phyloP scores from a whole-genome alignment of 1,139 yeast genomes.

The Taphrina flavorubra region DNA sequence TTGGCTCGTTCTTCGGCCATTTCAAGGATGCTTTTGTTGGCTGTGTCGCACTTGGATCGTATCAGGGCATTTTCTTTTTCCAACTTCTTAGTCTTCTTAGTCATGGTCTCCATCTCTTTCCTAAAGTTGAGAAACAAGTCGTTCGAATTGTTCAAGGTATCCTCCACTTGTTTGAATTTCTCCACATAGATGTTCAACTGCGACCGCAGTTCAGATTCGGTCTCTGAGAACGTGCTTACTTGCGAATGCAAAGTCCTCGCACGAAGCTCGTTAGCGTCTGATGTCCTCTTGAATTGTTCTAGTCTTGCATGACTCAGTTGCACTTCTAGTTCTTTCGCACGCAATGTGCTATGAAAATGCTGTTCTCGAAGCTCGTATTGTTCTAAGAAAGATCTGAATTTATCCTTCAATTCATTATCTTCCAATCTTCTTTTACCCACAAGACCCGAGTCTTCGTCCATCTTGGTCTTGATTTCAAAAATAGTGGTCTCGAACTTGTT shows the following conservation, averaged over 20 bases:
- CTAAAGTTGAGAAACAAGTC: conserved; percentile 46
- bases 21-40: conserved; percentile 45
- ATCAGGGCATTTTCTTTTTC: conserved; percentile 46
- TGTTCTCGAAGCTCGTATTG: conserved; percentile 47
- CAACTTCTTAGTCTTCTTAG: conserved; percentile 46
- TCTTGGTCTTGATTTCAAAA: conserved; percentile 42
- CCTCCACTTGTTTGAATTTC: conserved; percentile 47
- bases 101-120: conserved; percentile 47
- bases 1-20: conserved; percentile 46
- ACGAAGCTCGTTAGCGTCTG: conserved; percentile 44
- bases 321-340: conserved; percentile 46
- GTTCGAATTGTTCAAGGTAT: conserved; percentile 46
- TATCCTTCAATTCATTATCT: conserved; percentile 43
- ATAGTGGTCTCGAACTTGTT: conserved; percentile 43
- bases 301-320: conserved; percentile 45
- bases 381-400: conserved; percentile 46
- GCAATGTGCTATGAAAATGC: conserved; percentile 43
- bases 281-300: conserved; percentile 43
- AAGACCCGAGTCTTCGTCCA: conserved; percentile 38
- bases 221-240: conserved; percentile 45
- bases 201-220: conserved; percentile 45
- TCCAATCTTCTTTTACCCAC: conserved; percentile 32
- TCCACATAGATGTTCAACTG: conserved; percentile 47
- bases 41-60: conserved; percentile 44
- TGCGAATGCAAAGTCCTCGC: conserved; percentile 44